These are phyloP conservation scores for Saccharomyces hybrid DNA, from an alignment of 1,139 yeast species.

Conservation along the genomic window DNA sequence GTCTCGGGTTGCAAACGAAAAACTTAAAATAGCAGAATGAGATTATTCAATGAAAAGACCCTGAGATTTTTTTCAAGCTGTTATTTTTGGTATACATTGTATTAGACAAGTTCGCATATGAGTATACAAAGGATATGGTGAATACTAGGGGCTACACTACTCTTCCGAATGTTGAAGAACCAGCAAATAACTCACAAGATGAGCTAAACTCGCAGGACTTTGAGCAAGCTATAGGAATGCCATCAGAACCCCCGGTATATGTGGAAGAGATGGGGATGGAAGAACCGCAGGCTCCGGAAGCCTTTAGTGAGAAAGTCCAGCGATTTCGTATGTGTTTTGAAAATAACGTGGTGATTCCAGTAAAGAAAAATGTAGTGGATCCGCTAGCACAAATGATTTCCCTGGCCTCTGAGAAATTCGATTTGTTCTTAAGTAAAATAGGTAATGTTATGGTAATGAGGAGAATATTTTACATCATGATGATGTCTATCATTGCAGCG, in stretches of 20 bases:
- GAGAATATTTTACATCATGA: slow-evolving; percentile 61
- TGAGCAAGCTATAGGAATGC: background rate
- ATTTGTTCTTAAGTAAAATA: slow-evolving; percentile 49
- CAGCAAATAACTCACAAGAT: background rate
- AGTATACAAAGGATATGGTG: background rate
- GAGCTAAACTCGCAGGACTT: background rate
- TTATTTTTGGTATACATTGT: background rate
- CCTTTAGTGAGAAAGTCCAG: slow-evolving; percentile 11
- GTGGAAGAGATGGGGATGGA: background rate
- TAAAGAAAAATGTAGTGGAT: slow-evolving; percentile 22
- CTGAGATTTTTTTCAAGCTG: background rate
- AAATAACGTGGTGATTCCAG: slow-evolving; percentile 20
- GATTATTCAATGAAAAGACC: background rate
- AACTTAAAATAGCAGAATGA: background rate
- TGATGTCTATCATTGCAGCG: slow-evolving; percentile 53
- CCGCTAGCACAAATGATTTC: slow-evolving; percentile 25
- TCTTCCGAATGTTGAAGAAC: background rate
- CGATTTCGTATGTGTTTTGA: slow-evolving; percentile 15
- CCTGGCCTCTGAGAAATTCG: slow-evolving; percentile 41
- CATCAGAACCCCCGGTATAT: slow-evolving; percentile 5
- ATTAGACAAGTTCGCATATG: background rate
- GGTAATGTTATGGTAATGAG: slow-evolving; percentile 87
- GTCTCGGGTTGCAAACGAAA: background rate
- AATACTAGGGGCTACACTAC: background rate
- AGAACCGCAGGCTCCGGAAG: background rate